Base-by-base conservation (phyloP, 805 yeast species). In the Vanderwaltozyma polyspora region DNA sequence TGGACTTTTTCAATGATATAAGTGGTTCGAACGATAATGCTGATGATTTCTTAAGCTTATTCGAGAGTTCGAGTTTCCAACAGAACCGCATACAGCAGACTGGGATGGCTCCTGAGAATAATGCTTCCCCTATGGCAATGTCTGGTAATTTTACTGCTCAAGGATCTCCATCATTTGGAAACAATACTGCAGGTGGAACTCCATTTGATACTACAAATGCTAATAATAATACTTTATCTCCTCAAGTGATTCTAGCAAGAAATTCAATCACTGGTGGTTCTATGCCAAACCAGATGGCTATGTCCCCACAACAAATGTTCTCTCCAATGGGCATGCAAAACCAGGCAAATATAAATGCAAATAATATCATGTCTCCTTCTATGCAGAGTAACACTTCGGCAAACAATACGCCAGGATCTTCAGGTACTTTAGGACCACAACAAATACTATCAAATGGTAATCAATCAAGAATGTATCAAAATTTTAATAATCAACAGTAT, bases 171-270 rank as follows among this genome's bases (percentile, higher is more conserved):
- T 11, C 22, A 6, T 32, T 25, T 25, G 19, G 24, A 4, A 27
- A 27, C 12, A 11, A 15, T 15, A 27, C 29, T 4, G 15, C n/a
- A n/a, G 26, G 27, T 25, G 24, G 13, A 4, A 18, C 29, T 3
- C 25, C 31, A 8, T 29, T 22, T 12, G 25, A 26, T 16, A n/a
- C n/a, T n/a, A 17, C 17, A 11, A 16, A 12, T 16, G 26, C 35
- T 12, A 25, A 19, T 3, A 16, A 13, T 15, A 22, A 25, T 32
- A 28, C 30, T 12, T 18, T 57, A 19, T 52, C 60, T 9, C 62
- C 62, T 11, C 62, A 57, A 26, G 59, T 51, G 3, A 56, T 56
- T 9, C 36, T 56, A 36, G 52, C 54, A 29, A 48, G 49, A 32
- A 52, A 54, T 31, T 44, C 52, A 12, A 36, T 41, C 16, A 35